Conservation (phyloP, 2,329 filamentous ascomycete genomes). For the Fusarium sororula region DNA sequence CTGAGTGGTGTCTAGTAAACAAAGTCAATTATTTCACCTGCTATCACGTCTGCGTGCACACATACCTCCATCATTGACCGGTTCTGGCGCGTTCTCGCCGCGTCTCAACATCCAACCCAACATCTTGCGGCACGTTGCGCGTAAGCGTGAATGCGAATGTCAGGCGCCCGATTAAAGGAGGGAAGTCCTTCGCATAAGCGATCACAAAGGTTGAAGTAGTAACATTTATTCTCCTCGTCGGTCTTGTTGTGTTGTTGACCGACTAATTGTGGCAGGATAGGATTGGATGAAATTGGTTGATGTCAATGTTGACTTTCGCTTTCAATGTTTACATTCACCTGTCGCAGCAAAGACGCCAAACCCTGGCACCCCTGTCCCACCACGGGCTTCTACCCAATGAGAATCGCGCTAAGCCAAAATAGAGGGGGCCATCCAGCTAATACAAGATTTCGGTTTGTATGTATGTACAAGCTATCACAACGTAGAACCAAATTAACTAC, state of each 20-base stretch:
- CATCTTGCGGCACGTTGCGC: conserved; percentile 51
- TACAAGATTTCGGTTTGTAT: neutral
- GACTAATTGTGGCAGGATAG: conserved; percentile 16
- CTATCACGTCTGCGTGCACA: neutral
- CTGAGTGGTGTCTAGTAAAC: conserved; percentile 53
- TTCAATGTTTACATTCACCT: conserved; percentile 35
- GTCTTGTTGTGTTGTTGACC: conserved; percentile 3
- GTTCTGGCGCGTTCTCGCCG: conserved; percentile 51
- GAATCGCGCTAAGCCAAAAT: conserved; percentile 6
- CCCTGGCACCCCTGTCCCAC: conserved; percentile 10
- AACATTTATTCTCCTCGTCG: conserved; percentile 22
- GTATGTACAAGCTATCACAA: no score
- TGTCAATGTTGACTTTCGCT: conserved; percentile 33
- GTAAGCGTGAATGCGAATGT: neutral
- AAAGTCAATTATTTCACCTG: neutral
- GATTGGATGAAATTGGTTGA: conserved; percentile 18
- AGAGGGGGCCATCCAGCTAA: neutral
- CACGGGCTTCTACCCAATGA: neutral
- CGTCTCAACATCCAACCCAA: conserved; percentile 68
- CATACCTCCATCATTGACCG: conserved; percentile 45
- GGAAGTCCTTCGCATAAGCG: conserved; percentile 13
- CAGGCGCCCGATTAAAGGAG: neutral
- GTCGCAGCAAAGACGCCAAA: conserved; percentile 4
- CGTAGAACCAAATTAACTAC: neutral
- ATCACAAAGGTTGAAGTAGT: conserved; percentile 11